A percentile compares a stretch with the other conserved stretches of the same genome.
phyloP scores from a whole-genome alignment of 768 basidiomycete species.

The Rhodosporidiobolus odoratus region DNA sequence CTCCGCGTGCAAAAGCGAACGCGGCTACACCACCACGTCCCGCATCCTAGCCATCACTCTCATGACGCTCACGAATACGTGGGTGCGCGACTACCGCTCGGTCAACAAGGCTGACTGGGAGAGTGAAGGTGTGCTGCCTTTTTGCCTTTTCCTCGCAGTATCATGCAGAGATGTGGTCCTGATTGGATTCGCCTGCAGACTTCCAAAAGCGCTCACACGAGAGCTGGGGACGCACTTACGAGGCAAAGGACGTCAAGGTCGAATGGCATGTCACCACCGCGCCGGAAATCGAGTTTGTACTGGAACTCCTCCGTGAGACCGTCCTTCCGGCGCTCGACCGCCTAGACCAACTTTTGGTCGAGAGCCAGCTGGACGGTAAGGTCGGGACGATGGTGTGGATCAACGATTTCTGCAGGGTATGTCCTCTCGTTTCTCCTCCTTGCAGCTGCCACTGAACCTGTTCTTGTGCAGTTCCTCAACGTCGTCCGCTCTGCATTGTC shows the following conservation, averaged over 20 bases:
- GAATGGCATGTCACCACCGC: conserved; percentile 74
- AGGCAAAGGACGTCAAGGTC: conserved; percentile 64
- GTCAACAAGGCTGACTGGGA: conserved; percentile 72
- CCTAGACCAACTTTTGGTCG: conserved; percentile 58
- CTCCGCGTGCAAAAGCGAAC: conserved; percentile 68
- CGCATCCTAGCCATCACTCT: conserved; percentile 68
- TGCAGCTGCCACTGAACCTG: too few relatives aligned
- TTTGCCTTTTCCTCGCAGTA: not conserved
- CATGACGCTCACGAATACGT: conserved; percentile 70
- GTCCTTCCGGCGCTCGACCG: conserved; percentile 59
- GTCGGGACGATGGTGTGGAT: conserved; percentile 60
- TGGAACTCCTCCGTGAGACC: conserved; percentile 63
- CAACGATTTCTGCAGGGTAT: conserved; percentile 75
- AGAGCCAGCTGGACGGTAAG: conserved; percentile 54
- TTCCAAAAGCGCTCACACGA: conserved; percentile 32
- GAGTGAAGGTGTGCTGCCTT: conserved; percentile 56
- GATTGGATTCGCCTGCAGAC: conserved; percentile 47
- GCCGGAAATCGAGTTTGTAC: conserved; percentile 68
- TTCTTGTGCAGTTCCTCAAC: conserved; percentile 56
- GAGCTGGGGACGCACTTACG: conserved; percentile 75
- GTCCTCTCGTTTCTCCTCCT: not conserved
- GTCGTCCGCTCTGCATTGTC: conserved; percentile 69
- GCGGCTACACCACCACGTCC: conserved; percentile 74
- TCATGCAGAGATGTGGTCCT: too few relatives aligned
- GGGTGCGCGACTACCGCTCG: conserved; percentile 73